phyloP scores from a whole-genome alignment of 768 basidiomycete species.

The Mycena venus region DNA sequence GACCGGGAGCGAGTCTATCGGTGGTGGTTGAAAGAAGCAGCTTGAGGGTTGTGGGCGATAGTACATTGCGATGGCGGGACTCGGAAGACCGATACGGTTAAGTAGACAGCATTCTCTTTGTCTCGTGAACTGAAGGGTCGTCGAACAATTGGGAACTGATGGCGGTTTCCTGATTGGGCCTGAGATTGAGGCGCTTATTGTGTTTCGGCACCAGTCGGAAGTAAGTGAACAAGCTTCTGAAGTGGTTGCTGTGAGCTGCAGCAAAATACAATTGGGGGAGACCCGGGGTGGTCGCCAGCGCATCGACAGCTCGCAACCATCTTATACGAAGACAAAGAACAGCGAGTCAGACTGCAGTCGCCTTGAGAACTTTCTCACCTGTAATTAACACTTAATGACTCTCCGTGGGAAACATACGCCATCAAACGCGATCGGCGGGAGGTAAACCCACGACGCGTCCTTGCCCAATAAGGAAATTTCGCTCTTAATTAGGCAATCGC shows the following conservation, averaged over 20 bases:
- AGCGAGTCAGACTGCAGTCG: constrained; percentile 27
- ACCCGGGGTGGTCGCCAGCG: constrained; percentile 6
- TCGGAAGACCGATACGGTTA: constrained; percentile 35
- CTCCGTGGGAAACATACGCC: neutral
- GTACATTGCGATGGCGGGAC: neutral
- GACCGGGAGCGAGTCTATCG: constrained; percentile 62
- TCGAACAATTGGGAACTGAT: constrained; percentile 51
- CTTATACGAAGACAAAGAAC: neutral
- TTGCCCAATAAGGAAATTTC: neutral
- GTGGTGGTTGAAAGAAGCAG: constrained; percentile 2
- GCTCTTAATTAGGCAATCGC: neutral
- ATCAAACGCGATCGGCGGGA: constrained; percentile 19
- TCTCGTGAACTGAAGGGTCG: constrained; percentile 42
- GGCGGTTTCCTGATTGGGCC: constrained; percentile 29
- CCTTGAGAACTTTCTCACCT: constrained; percentile 27
- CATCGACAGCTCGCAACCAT: neutral
- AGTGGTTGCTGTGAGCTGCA: no score
- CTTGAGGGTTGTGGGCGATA: neutral
- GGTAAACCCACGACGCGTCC: neutral
- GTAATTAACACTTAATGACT: neutral
- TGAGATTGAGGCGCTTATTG: constrained; percentile 22
- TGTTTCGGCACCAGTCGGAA: neutral
- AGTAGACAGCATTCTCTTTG: constrained; percentile 49
- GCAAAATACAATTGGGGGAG: constrained; percentile 22
- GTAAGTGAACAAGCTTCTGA: neutral